Conservation (phyloP, 768 basidiomycete species). For the Boletus edulis region DNA sequence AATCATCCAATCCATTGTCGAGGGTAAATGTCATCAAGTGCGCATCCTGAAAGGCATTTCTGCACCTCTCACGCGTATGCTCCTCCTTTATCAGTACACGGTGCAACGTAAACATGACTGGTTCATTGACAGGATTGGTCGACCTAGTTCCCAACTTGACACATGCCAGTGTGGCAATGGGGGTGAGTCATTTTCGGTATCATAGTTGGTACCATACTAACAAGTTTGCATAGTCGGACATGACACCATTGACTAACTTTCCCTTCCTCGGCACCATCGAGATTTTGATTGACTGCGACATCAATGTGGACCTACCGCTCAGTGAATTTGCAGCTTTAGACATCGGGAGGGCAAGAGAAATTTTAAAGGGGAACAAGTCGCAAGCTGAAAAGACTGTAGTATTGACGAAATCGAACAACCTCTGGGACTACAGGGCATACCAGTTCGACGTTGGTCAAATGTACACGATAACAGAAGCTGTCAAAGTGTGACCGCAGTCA, state of each 20-base stretch:
- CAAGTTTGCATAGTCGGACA: background rate
- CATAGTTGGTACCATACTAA: background rate
- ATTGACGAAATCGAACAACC: background rate
- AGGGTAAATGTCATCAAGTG: background rate
- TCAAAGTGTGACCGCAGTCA: too few relatives aligned
- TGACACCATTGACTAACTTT: background rate
- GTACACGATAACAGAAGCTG: too few relatives aligned
- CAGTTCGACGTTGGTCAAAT: too few relatives aligned
- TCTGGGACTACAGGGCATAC: too few relatives aligned
- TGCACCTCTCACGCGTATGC: background rate
- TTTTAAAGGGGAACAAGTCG: constrained; percentile 4
- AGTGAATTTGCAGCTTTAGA: background rate
- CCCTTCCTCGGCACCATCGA: constrained; percentile 4
- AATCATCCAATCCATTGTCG: constrained; percentile 4
- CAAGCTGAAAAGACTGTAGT: constrained; percentile 4
- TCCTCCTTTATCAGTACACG: background rate
- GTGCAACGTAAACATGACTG: background rate
- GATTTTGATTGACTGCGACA: background rate
- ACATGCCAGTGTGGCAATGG: background rate
- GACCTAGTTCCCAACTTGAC: constrained; percentile 8
- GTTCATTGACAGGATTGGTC: constrained; percentile 1
- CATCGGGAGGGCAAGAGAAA: background rate
- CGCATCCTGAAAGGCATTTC: constrained; percentile 4
- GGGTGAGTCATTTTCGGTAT: background rate
- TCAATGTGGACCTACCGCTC: background rate